A percentile compares a stretch with the other conserved stretches of the same genome.
Conservation (phyloP, 441 rosid genomes). For the Pelargonium fulgidum region DNA sequence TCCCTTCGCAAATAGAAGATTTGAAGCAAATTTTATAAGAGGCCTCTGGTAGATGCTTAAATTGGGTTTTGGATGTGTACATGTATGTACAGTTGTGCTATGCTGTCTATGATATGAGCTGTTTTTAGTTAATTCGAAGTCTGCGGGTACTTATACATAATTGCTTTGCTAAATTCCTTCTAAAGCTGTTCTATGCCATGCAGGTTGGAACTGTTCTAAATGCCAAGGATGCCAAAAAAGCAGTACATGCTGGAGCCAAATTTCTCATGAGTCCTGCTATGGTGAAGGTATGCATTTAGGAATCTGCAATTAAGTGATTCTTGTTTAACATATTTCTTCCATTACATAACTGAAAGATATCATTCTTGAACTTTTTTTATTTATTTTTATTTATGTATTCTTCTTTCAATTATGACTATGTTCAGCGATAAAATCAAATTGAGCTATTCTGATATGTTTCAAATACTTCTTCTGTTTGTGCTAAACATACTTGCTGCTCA, state of each 20-base stretch:
- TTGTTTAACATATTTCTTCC: not conserved
- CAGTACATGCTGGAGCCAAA: conserved; percentile 42
- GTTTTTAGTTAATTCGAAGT: too few species aligned
- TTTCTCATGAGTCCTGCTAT: conserved; percentile 56
- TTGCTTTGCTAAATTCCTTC: not conserved
- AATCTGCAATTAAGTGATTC: not conserved
- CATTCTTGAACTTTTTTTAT: too few species aligned
- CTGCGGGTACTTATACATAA: too few species aligned
- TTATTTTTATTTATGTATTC: not conserved
- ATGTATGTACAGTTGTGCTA: too few species aligned
- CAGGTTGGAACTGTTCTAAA: conserved; percentile 52
- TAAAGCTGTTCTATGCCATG: conserved; percentile 8
- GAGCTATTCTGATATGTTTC: not conserved
- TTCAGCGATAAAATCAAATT: not conserved
- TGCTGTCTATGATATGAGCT: too few species aligned
- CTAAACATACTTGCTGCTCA: conserved; percentile 19
- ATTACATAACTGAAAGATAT: not conserved
- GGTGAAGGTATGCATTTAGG: conserved; percentile 30
- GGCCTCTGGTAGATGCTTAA: not conserved
- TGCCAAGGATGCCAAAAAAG: conserved; percentile 36
- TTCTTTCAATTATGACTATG: not conserved
- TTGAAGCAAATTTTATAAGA: not conserved
- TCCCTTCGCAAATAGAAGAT: not conserved
- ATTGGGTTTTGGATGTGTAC: too few species aligned
- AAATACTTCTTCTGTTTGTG: conserved; percentile 1